Evolutionary conservation across 2,329 filamentous ascomycete genomes (phyloP).

Genomic region (Periconia macrospinosa): DNA sequence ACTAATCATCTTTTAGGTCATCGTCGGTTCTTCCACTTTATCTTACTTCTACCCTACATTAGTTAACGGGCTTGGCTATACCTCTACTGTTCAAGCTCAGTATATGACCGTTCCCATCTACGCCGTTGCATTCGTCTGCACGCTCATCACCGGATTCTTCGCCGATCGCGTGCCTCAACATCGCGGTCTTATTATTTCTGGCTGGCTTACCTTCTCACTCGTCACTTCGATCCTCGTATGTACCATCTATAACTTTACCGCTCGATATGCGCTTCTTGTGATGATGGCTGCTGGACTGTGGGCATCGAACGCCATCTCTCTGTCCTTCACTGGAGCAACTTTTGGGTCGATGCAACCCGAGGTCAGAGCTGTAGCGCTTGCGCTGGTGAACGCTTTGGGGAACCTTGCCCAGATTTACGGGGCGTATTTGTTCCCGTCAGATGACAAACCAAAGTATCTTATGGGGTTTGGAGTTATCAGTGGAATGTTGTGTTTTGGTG

Average conservation of each 20-base stretch:
- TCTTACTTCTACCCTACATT: slow-evolving; percentile 60
- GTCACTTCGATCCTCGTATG: slow-evolving; percentile 45
- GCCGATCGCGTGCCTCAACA: slow-evolving; percentile 51
- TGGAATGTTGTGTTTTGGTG: slow-evolving; percentile 36
- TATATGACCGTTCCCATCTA: slow-evolving; percentile 60
- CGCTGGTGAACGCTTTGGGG: slow-evolving; percentile 57
- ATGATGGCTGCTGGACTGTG: slow-evolving; percentile 60
- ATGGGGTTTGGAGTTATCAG: slow-evolving; percentile 38
- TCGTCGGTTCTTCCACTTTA: slow-evolving; percentile 54
- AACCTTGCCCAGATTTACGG: slow-evolving; percentile 61
- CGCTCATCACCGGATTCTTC: slow-evolving; percentile 50
- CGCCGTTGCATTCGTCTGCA: slow-evolving; percentile 55
- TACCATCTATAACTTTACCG: slow-evolving; percentile 54
- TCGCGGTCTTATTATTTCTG: slow-evolving; percentile 53
- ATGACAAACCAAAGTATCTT: slow-evolving; percentile 51
- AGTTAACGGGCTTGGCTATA: slow-evolving; percentile 56
- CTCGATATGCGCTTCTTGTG: slow-evolving; percentile 58
- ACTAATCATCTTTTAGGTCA: slow-evolving; percentile 30
- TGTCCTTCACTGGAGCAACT: slow-evolving; percentile 56
- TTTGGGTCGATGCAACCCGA: slow-evolving; percentile 55
- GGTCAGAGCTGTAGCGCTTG: slow-evolving; percentile 55
- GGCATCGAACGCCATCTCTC: slow-evolving; percentile 55
- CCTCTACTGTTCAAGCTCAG: slow-evolving; percentile 47
- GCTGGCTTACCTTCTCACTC: slow-evolving; percentile 48
- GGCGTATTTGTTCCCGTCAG: slow-evolving; percentile 53